phyloP scores from a whole-genome alignment of 306 rosid genomes.

The Astragalus glycyphyllos region DNA sequence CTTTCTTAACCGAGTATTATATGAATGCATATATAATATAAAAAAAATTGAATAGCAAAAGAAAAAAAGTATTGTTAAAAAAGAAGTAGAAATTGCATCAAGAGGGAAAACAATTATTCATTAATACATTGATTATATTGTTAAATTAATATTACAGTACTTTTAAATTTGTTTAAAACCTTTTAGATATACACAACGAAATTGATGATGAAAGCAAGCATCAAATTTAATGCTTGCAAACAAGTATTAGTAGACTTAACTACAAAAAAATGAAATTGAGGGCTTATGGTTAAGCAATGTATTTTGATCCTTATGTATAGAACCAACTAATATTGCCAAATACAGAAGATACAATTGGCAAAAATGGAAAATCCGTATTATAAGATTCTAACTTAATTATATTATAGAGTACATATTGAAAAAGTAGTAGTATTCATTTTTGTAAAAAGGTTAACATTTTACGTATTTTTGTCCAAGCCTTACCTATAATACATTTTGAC shows the following conservation, averaged over 20 bases:
- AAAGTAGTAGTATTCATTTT: neutral
- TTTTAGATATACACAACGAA: neutral
- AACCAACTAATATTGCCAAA: neutral
- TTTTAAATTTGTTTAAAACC: neutral
- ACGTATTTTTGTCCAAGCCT: neutral
- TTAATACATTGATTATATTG: no score
- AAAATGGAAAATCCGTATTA: conserved; percentile 7
- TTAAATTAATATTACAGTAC: no score
- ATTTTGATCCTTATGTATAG: neutral
- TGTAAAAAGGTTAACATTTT: neutral
- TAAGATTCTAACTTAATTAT: neutral
- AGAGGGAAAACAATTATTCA: no score
- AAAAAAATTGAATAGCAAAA: no score
- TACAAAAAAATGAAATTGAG: neutral
- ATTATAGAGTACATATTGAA: neutral
- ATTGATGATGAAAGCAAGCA: neutral
- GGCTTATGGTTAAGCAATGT: neutral
- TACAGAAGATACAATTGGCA: neutral
- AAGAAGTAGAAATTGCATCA: no score
- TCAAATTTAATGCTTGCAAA: neutral
- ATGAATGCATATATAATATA: no score
- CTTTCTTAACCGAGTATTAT: no score
- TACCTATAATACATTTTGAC: neutral
- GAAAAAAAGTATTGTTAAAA: no score
- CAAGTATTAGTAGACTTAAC: neutral